Conservation (phyloP, 805 yeast genomes). For the Kodamaea jinghongensis region DNA sequence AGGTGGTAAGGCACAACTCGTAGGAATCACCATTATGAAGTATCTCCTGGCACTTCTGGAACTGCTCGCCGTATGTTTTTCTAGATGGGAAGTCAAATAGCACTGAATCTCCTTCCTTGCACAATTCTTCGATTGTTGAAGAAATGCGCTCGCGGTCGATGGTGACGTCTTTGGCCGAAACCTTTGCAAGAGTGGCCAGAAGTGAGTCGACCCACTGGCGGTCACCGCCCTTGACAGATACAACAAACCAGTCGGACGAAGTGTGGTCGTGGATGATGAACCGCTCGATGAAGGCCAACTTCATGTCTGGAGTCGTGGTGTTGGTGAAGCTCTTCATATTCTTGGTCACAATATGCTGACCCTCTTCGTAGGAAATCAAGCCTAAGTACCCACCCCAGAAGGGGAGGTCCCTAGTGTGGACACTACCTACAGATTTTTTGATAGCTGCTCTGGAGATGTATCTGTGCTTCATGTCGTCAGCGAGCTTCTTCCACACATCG, state of each 20-base stretch:
- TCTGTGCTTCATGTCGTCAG: slow-evolving; percentile 43
- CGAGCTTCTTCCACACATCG: slow-evolving; percentile 53
- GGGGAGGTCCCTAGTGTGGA: slow-evolving; percentile 47
- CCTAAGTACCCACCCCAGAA: slow-evolving; percentile 94
- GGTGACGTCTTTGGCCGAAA: slow-evolving; percentile 3
- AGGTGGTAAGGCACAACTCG: slow-evolving; percentile 86
- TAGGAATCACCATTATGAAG: slow-evolving; percentile 85
- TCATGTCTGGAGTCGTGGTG: slow-evolving; percentile 63
- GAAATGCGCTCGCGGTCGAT: slow-evolving; percentile 23
- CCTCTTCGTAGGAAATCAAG: slow-evolving; percentile 83
- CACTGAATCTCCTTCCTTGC: slow-evolving; percentile 19
- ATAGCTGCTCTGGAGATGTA: slow-evolving; percentile 31
- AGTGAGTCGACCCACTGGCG: slow-evolving; percentile 32
- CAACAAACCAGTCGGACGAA: slow-evolving; percentile 45
- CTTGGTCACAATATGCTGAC: slow-evolving; percentile 43
- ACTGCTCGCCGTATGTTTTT: slow-evolving; percentile 51
- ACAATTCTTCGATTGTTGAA: slow-evolving; percentile 23
- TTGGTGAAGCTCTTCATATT: slow-evolving; percentile 38
- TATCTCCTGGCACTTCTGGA: slow-evolving; percentile 61
- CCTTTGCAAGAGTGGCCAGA: slow-evolving; percentile 10
- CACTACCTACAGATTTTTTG: slow-evolving; percentile 14
- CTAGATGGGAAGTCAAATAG: slow-evolving; percentile 50
- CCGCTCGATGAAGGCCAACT: slow-evolving; percentile 67
- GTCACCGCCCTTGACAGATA: slow-evolving; percentile 43
- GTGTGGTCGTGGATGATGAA: slow-evolving; percentile 54